Evolutionary conservation across 1,139 yeast genomes (phyloP).

Genomic region (Zygosaccharomyces sapae): DNA sequence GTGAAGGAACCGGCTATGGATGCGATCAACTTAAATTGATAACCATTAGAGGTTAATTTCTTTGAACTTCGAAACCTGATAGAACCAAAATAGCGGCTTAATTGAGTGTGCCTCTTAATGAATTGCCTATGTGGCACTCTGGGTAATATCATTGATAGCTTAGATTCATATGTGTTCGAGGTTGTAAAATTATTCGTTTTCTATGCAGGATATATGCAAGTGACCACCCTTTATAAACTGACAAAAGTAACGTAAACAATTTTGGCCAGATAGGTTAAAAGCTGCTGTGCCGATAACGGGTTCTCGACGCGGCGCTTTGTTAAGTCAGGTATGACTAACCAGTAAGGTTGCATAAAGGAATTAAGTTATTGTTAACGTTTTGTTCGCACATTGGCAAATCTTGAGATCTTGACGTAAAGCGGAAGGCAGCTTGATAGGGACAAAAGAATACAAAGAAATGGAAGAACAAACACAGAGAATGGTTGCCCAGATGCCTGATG

Average conservation of each 20-base stretch:
- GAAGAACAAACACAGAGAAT: neutral
- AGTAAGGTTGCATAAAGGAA: too few species aligned
- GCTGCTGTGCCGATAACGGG: too few species aligned
- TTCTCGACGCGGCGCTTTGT: too few species aligned
- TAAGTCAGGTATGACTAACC: too few species aligned
- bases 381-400: neutral
- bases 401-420: neutral
- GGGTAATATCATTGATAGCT: neutral
- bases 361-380: neutral
- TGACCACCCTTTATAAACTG: too few species aligned
- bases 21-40: neutral
- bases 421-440: neutral
- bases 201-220: neutral
- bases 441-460: neutral
- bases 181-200: too few species aligned
- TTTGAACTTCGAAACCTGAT: neutral
- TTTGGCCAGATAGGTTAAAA: too few species aligned
- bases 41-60: neutral
- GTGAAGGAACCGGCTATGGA: conserved; percentile 1
- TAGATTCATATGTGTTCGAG: too few species aligned
- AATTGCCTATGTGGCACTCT: neutral
- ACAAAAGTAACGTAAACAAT: too few species aligned
- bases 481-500: too few species aligned
- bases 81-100: neutral
- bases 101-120: neutral